Evolutionary conservation across 1,284 basidiomycete species (phyloP).

Genomic region (Meripilus lineatus): DNA sequence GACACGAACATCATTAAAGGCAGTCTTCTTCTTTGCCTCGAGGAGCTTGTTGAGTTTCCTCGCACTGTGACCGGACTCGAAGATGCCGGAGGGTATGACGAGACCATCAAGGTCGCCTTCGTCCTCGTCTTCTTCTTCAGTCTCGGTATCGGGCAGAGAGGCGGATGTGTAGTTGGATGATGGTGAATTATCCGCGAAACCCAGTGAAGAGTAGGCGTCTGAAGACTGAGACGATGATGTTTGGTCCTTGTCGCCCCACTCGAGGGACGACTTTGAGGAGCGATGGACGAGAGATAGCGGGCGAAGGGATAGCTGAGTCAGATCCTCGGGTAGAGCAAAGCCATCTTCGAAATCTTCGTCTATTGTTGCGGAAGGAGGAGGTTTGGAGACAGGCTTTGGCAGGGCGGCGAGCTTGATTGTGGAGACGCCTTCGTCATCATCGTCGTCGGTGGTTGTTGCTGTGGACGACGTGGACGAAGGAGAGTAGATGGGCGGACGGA

Average conservation of each 20-base stretch:
- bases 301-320: constrained; percentile 72
- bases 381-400: constrained; percentile 32
- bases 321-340: constrained; percentile 70
- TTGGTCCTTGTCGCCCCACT: constrained; percentile 80
- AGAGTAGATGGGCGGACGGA: constrained; percentile 62
- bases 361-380: constrained; percentile 20
- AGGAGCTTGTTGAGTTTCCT: constrained; percentile 68
- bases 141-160: constrained; percentile 65
- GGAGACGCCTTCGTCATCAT: constrained; percentile 73
- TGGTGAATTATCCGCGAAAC: constrained; percentile 65
- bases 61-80: constrained; percentile 62
- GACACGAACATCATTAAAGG: constrained; percentile 39
- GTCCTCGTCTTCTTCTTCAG: constrained; percentile 61
- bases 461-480: constrained; percentile 21
- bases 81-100: constrained; percentile 67
- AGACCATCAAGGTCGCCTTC: constrained; percentile 75
- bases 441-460: constrained; percentile 46
- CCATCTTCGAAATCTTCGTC: constrained; percentile 39
- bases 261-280: constrained; percentile 72
- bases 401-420: constrained; percentile 69
- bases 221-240: constrained; percentile 79
- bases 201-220: constrained; percentile 72
- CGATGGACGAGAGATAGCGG: constrained; percentile 67
- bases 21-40: constrained; percentile 67
- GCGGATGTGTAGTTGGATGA: constrained; percentile 66